These are phyloP conservation scores for Leishmania martiniquensis DNA, from an alignment of 208 protist genomes.

Conservation along the genomic window DNA sequence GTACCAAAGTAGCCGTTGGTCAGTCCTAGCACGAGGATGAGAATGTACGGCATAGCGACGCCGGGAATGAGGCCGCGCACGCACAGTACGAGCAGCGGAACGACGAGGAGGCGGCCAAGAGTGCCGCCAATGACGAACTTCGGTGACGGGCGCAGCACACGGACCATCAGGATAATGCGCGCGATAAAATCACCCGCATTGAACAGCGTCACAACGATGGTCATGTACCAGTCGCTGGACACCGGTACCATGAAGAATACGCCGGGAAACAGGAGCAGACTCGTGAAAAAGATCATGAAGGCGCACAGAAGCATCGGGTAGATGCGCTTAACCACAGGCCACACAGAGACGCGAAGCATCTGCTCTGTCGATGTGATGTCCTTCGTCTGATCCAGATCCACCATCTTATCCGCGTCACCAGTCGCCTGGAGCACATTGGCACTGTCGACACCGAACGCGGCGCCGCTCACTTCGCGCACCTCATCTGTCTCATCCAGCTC, in stretches of 20 bases:
- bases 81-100: constrained; percentile 71
- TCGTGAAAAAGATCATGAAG: constrained; percentile 70
- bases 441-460: constrained; percentile 13
- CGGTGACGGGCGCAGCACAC: constrained; percentile 39
- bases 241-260: constrained; percentile 53
- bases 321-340: constrained; percentile 51
- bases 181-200: constrained; percentile 65
- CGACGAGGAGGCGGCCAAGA: constrained; percentile 50
- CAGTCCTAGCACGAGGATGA: constrained; percentile 52
- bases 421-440: constrained; percentile 40
- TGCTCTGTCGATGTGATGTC: constrained; percentile 66
- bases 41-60: constrained; percentile 49
- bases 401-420: constrained; percentile 65
- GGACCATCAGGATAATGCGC: constrained; percentile 51
- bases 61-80: constrained; percentile 50
- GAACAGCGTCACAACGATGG: constrained; percentile 58
- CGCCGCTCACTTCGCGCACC: constrained; percentile 32
- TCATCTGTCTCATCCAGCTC: constrained; percentile 28
- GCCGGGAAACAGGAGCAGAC: constrained; percentile 74
- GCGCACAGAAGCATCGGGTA: constrained; percentile 71
- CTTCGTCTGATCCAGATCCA: constrained; percentile 48
- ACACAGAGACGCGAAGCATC: constrained; percentile 52
- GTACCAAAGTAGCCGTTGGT: constrained; percentile 84
- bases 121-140: constrained; percentile 51
- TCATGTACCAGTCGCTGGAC: constrained; percentile 56